Conservation (phyloP, 768 basidiomycete genomes). For the Trametes punicea region DNA sequence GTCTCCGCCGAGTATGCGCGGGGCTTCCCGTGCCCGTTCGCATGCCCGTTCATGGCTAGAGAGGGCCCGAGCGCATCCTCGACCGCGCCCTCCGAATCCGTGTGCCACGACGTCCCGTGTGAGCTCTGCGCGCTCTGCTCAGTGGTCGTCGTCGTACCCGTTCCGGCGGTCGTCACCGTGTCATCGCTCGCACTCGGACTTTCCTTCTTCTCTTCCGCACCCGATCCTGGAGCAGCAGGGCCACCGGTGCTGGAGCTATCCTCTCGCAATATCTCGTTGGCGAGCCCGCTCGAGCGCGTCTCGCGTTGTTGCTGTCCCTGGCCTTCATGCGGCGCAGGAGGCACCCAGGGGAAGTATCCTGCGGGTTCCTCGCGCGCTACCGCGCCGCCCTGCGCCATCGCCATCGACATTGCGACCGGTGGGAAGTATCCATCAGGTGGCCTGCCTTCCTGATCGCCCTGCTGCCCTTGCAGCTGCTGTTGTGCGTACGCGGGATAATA, state of each 20-base stretch:
- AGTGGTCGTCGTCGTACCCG: neutral
- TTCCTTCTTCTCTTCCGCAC: slow-evolving; percentile 3
- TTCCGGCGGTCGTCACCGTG: slow-evolving; percentile 12
- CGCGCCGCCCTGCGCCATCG: slow-evolving; percentile 8
- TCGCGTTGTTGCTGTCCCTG: neutral
- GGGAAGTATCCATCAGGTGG: slow-evolving; percentile 42
- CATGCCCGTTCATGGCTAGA: neutral
- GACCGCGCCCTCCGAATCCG: slow-evolving; percentile 13
- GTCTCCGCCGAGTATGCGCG: slow-evolving; percentile 19
- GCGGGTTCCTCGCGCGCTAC: slow-evolving; percentile 20
- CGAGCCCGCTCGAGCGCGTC: slow-evolving; percentile 28
- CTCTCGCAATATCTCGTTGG: slow-evolving; percentile 27
- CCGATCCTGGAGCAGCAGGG: neutral
- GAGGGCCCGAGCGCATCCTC: neutral
- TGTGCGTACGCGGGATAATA: slow-evolving; percentile 12
- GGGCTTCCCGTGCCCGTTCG: slow-evolving; percentile 14
- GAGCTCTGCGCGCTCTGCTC: slow-evolving; percentile 19
- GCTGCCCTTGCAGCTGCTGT: slow-evolving; percentile 12
- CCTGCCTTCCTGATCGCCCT: slow-evolving; percentile 3
- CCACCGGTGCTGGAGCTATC: slow-evolving; percentile 9
- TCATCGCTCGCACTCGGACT: slow-evolving; percentile 16
- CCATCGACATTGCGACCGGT: slow-evolving; percentile 29
- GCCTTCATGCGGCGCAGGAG: slow-evolving; percentile 7
- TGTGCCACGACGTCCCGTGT: slow-evolving; percentile 27
- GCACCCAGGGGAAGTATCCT: slow-evolving; percentile 44